A percentile compares a stretch with the other conserved stretches of the same genome.
These are phyloP conservation scores for Laburnicola sp. DNA, from an alignment of 2,329 filamentous ascomycete genomes.

Conservation along the genomic window DNA sequence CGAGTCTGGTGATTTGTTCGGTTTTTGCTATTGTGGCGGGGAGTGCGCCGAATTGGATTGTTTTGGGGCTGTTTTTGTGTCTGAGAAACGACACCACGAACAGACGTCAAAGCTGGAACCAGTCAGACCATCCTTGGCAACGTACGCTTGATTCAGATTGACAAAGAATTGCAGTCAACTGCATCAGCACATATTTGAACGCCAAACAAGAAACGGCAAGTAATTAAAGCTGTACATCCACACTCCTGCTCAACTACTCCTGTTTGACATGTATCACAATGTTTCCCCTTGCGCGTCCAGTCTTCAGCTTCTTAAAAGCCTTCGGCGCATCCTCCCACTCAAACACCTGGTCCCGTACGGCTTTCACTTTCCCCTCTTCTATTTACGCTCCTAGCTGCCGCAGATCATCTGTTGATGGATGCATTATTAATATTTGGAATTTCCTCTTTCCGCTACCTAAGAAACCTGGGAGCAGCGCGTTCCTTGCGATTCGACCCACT, in stretches of 20 bases:
- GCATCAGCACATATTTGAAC: too few relatives aligned
- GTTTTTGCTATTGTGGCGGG: constrained; percentile 30
- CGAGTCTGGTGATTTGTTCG: constrained; percentile 25
- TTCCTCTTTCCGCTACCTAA: constrained; percentile 62
- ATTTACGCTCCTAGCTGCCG: constrained; percentile 68
- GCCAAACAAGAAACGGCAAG: constrained; percentile 63
- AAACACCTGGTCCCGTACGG: constrained; percentile 59
- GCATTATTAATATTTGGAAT: constrained; percentile 63
- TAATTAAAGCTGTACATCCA: too few relatives aligned
- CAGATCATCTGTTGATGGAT: constrained; percentile 67
- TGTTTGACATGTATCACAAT: too few relatives aligned
- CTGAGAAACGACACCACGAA: too few relatives aligned
- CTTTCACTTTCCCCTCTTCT: constrained; percentile 60
- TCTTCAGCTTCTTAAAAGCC: constrained; percentile 62
- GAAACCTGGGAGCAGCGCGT: too few relatives aligned
- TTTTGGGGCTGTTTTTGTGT: constrained; percentile 65
- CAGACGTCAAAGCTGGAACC: too few relatives aligned
- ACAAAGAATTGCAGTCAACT: too few relatives aligned
- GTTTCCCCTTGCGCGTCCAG: constrained; percentile 61
- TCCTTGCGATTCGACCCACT: too few relatives aligned
- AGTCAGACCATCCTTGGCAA: too few relatives aligned
- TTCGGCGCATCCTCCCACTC: constrained; percentile 59
- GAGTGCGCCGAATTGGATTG: constrained; percentile 50
- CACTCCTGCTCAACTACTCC: too few relatives aligned
- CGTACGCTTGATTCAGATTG: too few relatives aligned